These are phyloP conservation scores for Lipomyces orientalis DNA, from an alignment of 805 yeast species.

Conservation along the genomic window DNA sequence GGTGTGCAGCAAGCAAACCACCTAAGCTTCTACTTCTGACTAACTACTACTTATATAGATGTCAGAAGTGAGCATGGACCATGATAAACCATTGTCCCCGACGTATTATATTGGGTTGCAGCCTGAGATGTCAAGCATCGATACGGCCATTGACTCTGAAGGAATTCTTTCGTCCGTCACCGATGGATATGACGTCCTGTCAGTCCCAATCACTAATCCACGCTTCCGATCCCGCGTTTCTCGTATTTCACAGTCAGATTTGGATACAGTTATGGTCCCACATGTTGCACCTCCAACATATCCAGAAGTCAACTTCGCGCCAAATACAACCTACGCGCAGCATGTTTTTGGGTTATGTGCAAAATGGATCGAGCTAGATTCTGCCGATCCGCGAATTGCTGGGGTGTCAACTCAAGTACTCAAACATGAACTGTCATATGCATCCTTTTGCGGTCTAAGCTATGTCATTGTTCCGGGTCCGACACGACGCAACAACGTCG, in stretches of 20 bases:
- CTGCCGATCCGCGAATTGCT: conserved; percentile 55
- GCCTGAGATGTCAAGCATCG: conserved; percentile 16
- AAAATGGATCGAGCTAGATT: conserved; percentile 73
- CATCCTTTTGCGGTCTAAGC: conserved; percentile 62
- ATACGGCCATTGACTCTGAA: conserved; percentile 12
- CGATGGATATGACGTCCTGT: conserved; percentile 31
- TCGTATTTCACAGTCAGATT: background rate
- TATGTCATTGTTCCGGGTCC: conserved; percentile 70
- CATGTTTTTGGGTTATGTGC: conserved; percentile 58
- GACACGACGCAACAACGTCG: conserved; percentile 57
- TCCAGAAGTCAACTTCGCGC: conserved; percentile 26
- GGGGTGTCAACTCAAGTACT: conserved; percentile 63
- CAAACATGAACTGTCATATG: conserved; percentile 63
- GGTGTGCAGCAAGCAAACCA: background rate
- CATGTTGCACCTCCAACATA: conserved; percentile 22
- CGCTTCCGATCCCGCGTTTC: conserved; percentile 28
- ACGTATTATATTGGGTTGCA: conserved; percentile 24
- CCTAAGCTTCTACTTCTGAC: background rate
- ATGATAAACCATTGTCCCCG: background rate
- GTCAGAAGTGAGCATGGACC: background rate
- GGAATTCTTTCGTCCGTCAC: conserved; percentile 14
- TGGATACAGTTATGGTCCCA: background rate
- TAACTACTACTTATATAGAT: background rate
- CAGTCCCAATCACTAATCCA: conserved; percentile 27
- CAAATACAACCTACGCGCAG: conserved; percentile 19